These are phyloP conservation scores for Annulohypoxylon moriforme DNA, from an alignment of 495 filamentous ascomycete species.

Conservation along the genomic window DNA sequence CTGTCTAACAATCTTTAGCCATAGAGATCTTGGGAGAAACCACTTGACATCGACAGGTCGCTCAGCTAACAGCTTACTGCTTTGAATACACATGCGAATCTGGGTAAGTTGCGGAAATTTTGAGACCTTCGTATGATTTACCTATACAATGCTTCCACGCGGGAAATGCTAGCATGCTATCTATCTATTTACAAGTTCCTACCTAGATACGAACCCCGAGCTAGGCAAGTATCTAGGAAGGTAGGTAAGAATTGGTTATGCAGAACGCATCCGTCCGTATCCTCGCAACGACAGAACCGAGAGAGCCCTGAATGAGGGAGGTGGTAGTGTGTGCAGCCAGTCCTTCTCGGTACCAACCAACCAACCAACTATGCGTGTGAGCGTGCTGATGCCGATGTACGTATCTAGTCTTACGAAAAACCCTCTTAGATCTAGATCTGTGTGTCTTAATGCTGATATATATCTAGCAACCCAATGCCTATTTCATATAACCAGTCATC, in stretches of 20 bases:
- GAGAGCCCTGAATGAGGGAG: background rate
- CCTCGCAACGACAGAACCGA: background rate
- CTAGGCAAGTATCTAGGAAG: background rate
- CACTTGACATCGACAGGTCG: no score
- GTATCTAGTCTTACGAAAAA: background rate
- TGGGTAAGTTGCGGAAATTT: background rate
- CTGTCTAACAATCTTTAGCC: background rate
- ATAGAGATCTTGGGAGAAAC: background rate
- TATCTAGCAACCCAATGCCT: background rate
- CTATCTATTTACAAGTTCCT: constrained; percentile 20
- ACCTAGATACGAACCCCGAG: background rate
- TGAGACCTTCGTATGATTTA: background rate
- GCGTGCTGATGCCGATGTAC: background rate
- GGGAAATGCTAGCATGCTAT: constrained; percentile 26
- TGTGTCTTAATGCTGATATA: no score
- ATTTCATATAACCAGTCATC: constrained; percentile 18
- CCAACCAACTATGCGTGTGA: background rate
- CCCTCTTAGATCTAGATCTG: constrained; percentile 24
- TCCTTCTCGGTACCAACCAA: background rate
- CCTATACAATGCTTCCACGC: constrained; percentile 15
- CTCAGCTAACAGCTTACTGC: no score
- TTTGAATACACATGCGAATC: no score
- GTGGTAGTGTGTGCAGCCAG: no score
- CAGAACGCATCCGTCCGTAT: background rate
- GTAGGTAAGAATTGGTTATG: constrained; percentile 1